These are phyloP conservation scores for Colletotrichum costaricense DNA, from an alignment of 2,329 filamentous ascomycete species.

Conservation along the genomic window DNA sequence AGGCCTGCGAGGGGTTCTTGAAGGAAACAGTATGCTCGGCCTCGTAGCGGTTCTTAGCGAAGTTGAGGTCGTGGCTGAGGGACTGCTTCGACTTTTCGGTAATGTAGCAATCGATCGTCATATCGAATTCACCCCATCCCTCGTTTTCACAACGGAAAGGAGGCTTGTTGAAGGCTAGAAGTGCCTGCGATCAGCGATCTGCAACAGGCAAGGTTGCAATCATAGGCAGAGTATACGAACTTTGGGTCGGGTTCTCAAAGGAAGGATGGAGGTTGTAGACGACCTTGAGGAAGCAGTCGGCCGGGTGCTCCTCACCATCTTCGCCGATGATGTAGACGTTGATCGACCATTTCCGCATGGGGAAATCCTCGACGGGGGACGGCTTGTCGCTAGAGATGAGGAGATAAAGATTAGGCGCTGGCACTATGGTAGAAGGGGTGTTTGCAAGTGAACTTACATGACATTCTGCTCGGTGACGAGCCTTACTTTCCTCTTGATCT, in stretches of 20 bases:
- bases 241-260: conserved; percentile 87
- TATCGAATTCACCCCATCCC: conserved; percentile 99
- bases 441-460: conserved; percentile 67
- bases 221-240: conserved; percentile 64
- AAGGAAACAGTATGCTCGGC: conserved; percentile 84
- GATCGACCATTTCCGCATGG: conserved; percentile 93
- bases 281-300: conserved; percentile 90
- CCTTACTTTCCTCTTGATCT: conserved; percentile 85
- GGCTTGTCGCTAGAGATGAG: conserved; percentile 74
- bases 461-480: conserved; percentile 92
- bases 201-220: background rate
- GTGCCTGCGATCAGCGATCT: conserved; percentile 31
- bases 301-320: conserved; percentile 84
- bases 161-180: conserved; percentile 79
- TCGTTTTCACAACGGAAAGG: conserved; percentile 93
- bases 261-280: conserved; percentile 94
- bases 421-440: background rate
- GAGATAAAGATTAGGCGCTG: conserved; percentile 36
- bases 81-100: conserved; percentile 88
- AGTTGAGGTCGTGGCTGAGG: conserved; percentile 92
- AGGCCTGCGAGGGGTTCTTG: conserved; percentile 91
- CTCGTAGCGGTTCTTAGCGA: conserved; percentile 84
- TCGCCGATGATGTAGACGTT: conserved; percentile 87
- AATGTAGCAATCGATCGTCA: conserved; percentile 85
- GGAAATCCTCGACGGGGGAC: conserved; percentile 86